phyloP scores from a whole-genome alignment of 140 eudicot species.

The Anethum foeniculum region DNA sequence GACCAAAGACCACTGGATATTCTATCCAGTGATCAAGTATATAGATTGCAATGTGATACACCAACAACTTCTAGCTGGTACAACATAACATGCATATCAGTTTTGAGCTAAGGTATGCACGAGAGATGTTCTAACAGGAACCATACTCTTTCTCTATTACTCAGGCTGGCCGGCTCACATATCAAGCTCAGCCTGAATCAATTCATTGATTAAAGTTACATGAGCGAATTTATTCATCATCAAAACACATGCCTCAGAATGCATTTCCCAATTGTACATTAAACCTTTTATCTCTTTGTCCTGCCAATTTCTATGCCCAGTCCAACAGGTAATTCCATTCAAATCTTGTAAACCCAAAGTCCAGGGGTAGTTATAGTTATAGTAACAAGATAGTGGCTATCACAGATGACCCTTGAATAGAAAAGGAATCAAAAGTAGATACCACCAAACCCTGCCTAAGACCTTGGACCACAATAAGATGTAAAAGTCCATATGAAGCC shows the following conservation, averaged over 20 bases:
- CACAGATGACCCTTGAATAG: neutral
- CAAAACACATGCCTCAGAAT: slow-evolving; percentile 7
- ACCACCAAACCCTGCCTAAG: slow-evolving; percentile 3
- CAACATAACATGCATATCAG: neutral
- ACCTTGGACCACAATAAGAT: neutral
- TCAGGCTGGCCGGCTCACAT: neutral
- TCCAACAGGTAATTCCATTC: slow-evolving; percentile 1
- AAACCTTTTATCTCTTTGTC: slow-evolving; percentile 16
- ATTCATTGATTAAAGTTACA: slow-evolving; percentile 1
- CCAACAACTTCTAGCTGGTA: neutral
- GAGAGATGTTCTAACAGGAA: neutral
- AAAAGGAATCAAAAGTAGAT: neutral
- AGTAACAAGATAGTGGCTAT: slow-evolving; percentile 3
- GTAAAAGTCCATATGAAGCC: neutral
- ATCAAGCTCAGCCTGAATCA: neutral
- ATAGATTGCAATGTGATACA: neutral
- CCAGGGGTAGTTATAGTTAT: slow-evolving; percentile 1
- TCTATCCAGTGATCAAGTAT: neutral
- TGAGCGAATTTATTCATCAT: slow-evolving; percentile 13
- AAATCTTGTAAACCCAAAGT: slow-evolving; percentile 2
- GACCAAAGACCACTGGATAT: neutral
- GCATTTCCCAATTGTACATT: slow-evolving; percentile 32
- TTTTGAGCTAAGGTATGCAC: neutral
- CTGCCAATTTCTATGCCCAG: neutral
- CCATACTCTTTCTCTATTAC: neutral